Evolutionary conservation across 106 monocot species (phyloP).

Genomic region (Dioscorea dumetorum): DNA sequence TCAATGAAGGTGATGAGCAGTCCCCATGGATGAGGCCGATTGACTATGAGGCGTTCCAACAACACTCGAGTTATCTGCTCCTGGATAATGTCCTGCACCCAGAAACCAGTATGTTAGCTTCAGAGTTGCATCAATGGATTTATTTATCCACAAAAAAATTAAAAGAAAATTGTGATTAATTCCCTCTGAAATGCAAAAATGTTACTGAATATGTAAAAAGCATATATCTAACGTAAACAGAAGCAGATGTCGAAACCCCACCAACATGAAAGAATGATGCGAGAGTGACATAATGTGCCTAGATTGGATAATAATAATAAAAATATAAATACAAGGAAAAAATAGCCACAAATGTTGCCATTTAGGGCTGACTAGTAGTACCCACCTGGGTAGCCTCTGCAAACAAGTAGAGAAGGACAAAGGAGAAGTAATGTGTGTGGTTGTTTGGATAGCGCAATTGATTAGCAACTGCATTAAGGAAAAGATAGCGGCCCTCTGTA

Average conservation of each 20-base stretch:
- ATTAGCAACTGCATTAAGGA: conserved; percentile 91
- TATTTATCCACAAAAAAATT: too few relatives aligned
- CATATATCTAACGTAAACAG: too few relatives aligned
- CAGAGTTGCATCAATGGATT: too few relatives aligned
- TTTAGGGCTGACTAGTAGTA: background rate
- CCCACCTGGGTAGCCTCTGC: conserved; percentile 66
- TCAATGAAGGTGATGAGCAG: conserved; percentile 94
- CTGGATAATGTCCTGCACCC: conserved; percentile 62
- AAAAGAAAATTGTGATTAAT: too few relatives aligned
- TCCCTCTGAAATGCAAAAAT: too few relatives aligned
- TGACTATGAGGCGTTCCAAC: conserved; percentile 81
- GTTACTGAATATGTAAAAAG: too few relatives aligned
- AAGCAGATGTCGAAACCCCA: too few relatives aligned
- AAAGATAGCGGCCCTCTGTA: conserved; percentile 86
- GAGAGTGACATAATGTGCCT: too few relatives aligned
- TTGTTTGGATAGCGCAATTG: conserved; percentile 95
- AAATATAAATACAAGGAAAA: too few relatives aligned
- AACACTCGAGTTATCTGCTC: conserved; percentile 94
- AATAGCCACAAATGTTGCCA: too few relatives aligned
- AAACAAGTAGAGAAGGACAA: conserved; percentile 85
- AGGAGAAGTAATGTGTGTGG: conserved; percentile 95
- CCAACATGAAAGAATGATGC: too few relatives aligned
- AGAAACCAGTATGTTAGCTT: background rate
- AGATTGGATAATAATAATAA: too few relatives aligned
- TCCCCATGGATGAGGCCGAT: conserved; percentile 96